Evolutionary conservation across 768 basidiomycete species (phyloP), one percentile per base, ranked within the genome.

Genomic region (Epithele typhae): DNA sequence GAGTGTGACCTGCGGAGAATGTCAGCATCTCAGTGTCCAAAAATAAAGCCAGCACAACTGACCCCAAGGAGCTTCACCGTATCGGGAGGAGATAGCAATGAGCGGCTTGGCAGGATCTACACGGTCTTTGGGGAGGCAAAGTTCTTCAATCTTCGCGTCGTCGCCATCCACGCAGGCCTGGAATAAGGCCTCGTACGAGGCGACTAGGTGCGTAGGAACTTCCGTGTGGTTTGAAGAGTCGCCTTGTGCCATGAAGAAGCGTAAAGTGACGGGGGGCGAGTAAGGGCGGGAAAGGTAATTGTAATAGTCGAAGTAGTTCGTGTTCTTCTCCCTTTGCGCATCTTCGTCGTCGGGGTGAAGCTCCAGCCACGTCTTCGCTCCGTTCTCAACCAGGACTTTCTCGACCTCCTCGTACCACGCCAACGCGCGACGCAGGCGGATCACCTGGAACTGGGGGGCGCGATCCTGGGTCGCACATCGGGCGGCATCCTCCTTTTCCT

Each of bases 121-220:
- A n/a, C n/a, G n/a, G 24, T 67, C 59, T 3, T 67, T 56, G 1
- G 79, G 79, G 15, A 81, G 61, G 58, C 82, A 84, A 5, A 83
- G 62, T 19, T 69, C 60, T 53, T 76, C 65, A 21, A 84, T 67
- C 46, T 66, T 72, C 18, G 64, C 72, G 43, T 76, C 73, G 56
- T 80, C 70, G 1, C 81, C 80, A 3, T 58, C 54, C 57, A 68
- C 76, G 53, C 75, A 78, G 3, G 81, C 81, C 52, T 79, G 77
- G 51, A 67, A 82, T 0, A 83, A 67, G 48, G 78, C 73, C 38
- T 80, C 73, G 54, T 82, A 83, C 2, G 58, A 48, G 15, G 60
- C 46, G 21, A 27, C 25, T 18, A 43, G 27, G 24, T 49, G 48
- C 5, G 22, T 18, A 2, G 42, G 37, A 9, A 49, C 30, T 4